phyloP scores from a whole-genome alignment of 805 yeast genomes.

The Yarrowia sp. region DNA sequence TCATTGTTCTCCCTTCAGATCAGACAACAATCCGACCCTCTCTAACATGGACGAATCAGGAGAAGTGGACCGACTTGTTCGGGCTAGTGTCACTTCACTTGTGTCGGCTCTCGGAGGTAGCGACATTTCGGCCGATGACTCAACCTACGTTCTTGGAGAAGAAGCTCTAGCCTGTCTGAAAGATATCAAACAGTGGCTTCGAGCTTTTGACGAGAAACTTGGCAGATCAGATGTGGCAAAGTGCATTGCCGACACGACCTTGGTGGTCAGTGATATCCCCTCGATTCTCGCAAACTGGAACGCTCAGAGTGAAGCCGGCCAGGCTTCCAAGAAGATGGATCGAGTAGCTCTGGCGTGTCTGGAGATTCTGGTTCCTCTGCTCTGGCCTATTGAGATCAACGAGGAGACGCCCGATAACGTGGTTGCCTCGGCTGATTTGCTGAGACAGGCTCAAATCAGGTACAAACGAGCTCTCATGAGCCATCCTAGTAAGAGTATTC shows the following conservation, averaged over 20 bases:
- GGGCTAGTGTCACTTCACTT: constrained; percentile 77
- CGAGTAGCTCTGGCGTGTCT: constrained; percentile 73
- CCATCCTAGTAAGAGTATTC: constrained; percentile 64
- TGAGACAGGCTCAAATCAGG: constrained; percentile 68
- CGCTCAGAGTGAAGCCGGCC: constrained; percentile 43
- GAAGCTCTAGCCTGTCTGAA: constrained; percentile 86
- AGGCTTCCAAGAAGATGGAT: constrained; percentile 54
- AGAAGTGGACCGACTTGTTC: constrained; percentile 41
- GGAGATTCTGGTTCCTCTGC: constrained; percentile 80
- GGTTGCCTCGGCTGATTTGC: constrained; percentile 65
- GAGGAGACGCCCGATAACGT: constrained; percentile 48
- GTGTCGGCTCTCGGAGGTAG: constrained; percentile 92
- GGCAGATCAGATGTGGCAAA: constrained; percentile 81
- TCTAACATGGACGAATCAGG: background rate
- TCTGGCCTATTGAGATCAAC: constrained; percentile 82
- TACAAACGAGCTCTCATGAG: constrained; percentile 70
- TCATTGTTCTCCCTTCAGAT: no score
- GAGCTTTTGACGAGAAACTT: constrained; percentile 76
- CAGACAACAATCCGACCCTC: no score
- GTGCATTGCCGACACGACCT: constrained; percentile 81
- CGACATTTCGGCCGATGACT: constrained; percentile 62
- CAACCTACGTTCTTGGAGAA: constrained; percentile 79
- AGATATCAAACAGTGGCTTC: constrained; percentile 88
- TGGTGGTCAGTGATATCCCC: constrained; percentile 74
- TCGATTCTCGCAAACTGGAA: constrained; percentile 82